These are phyloP conservation scores for Cryptosporidium tyzzeri DNA, from an alignment of 169 alveolate genomes.

Conservation along the genomic window DNA sequence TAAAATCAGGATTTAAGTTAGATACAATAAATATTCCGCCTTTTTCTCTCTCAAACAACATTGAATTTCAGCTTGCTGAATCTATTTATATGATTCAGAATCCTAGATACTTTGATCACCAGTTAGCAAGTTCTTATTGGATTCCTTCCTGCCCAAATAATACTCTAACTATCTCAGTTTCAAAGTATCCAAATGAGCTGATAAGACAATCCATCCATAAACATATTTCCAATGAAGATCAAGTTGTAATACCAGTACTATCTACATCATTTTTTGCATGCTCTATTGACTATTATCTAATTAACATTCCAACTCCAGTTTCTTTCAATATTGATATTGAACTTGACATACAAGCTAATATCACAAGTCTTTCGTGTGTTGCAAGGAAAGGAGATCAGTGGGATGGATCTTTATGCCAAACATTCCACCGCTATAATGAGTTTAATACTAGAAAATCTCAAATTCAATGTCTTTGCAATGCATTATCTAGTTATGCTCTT, in stretches of 20 bases:
- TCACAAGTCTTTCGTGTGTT: slow-evolving; percentile 27
- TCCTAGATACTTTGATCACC: slow-evolving; percentile 50
- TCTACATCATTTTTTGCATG: slow-evolving; percentile 56
- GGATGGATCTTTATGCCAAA: slow-evolving; percentile 31
- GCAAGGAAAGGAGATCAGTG: slow-evolving; percentile 5
- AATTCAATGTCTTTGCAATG: slow-evolving; percentile 66
- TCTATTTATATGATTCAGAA: slow-evolving; percentile 59
- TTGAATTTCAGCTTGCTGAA: slow-evolving; percentile 25
- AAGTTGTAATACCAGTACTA: slow-evolving; percentile 6
- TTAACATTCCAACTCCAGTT: slow-evolving; percentile 61
- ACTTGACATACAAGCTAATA: slow-evolving; percentile 28
- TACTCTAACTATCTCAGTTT: slow-evolving; percentile 28
- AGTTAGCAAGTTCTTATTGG: slow-evolving; percentile 52
- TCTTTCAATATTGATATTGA: slow-evolving; percentile 23
- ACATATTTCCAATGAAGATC: not conserved
- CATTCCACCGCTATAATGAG: slow-evolving; percentile 41
- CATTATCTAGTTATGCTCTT: slow-evolving; percentile 47
- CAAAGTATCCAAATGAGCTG: slow-evolving; percentile 30
- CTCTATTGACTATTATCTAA: slow-evolving; percentile 50
- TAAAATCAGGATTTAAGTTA: slow-evolving; percentile 23
- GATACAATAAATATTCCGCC: slow-evolving; percentile 28
- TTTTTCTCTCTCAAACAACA: not conserved
- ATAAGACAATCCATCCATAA: slow-evolving; percentile 28
- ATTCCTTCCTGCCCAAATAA: slow-evolving; percentile 72
- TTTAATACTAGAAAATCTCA: slow-evolving; percentile 58